Evolutionary conservation across 2,329 filamentous ascomycete species (phyloP).

Genomic region (Diaporthe velutina): DNA sequence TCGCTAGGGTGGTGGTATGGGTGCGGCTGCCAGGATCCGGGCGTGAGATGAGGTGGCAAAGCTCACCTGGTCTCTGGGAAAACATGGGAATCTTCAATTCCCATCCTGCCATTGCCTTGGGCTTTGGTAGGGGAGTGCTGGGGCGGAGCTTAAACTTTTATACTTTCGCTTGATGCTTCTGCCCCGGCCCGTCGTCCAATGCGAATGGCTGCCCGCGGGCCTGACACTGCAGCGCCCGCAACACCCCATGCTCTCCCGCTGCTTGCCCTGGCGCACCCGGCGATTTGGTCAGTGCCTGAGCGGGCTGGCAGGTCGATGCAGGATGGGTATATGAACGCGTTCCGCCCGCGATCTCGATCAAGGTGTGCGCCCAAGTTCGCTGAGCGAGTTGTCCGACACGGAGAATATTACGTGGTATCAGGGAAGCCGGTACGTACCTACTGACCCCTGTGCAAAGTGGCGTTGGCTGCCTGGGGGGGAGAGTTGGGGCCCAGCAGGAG

Average conservation of each 20-base stretch:
- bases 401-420: neutral
- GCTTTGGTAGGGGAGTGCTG: neutral
- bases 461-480: neutral
- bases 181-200: constrained; percentile 6
- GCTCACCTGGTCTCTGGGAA: neutral
- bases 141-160: constrained; percentile 5
- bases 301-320: neutral
- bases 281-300: neutral
- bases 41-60: neutral
- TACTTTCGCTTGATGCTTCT: constrained; percentile 25
- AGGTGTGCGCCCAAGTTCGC: neutral
- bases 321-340: neutral
- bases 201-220: neutral
- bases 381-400: neutral
- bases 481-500: neutral
- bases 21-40: constrained; percentile 6
- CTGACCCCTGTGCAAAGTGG: neutral
- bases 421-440: neutral
- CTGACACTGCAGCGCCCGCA: neutral
- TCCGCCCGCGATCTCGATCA: neutral
- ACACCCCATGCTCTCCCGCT: neutral
- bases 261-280: neutral
- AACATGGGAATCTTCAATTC: constrained; percentile 31
- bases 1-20: neutral
- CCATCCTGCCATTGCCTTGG: neutral